Conservation (phyloP, 805 yeast genomes). For the Yarrowia deformans region DNA sequence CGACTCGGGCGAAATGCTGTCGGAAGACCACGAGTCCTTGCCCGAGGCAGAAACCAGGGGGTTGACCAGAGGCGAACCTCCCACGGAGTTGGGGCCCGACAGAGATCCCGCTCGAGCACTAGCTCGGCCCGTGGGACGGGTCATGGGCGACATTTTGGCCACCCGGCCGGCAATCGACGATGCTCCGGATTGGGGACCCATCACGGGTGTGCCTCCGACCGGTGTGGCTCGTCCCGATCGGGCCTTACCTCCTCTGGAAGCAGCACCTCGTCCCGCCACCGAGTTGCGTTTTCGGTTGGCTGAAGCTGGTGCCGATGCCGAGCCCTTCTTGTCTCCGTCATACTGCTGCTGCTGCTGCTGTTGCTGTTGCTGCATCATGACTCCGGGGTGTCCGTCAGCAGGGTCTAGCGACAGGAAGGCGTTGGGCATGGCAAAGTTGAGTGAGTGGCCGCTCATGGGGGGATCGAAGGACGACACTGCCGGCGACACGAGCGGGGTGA, state of each 20-base stretch:
- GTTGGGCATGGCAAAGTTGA: slow-evolving; percentile 44
- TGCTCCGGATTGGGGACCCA: slow-evolving; percentile 24
- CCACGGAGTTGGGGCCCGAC: slow-evolving; percentile 29
- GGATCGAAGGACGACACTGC: slow-evolving; percentile 69
- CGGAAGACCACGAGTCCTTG: slow-evolving; percentile 35
- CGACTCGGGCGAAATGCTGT: slow-evolving; percentile 32
- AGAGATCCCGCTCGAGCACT: slow-evolving; percentile 21
- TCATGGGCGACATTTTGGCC: slow-evolving; percentile 43
- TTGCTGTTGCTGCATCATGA: slow-evolving; percentile 29
- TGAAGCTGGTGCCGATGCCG: background rate
- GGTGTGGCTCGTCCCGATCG: slow-evolving; percentile 28
- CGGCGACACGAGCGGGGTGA: slow-evolving; percentile 81
- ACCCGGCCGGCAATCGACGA: slow-evolving; percentile 31
- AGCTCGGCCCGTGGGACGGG: slow-evolving; percentile 38
- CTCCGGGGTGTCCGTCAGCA: background rate
- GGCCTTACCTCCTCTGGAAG: slow-evolving; percentile 23
- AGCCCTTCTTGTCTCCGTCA: slow-evolving; percentile 6
- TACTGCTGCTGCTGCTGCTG: slow-evolving; percentile 4
- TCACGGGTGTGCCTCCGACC: slow-evolving; percentile 27
- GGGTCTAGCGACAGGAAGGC: slow-evolving; percentile 42
- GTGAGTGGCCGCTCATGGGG: slow-evolving; percentile 40
- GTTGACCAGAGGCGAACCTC: slow-evolving; percentile 30
- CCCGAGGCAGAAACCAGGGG: slow-evolving; percentile 24
- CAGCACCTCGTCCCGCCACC: slow-evolving; percentile 8
- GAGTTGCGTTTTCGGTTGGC: slow-evolving; percentile 11